Conservation (phyloP, 768 basidiomycete genomes). For the Lentinula lateritia region DNA sequence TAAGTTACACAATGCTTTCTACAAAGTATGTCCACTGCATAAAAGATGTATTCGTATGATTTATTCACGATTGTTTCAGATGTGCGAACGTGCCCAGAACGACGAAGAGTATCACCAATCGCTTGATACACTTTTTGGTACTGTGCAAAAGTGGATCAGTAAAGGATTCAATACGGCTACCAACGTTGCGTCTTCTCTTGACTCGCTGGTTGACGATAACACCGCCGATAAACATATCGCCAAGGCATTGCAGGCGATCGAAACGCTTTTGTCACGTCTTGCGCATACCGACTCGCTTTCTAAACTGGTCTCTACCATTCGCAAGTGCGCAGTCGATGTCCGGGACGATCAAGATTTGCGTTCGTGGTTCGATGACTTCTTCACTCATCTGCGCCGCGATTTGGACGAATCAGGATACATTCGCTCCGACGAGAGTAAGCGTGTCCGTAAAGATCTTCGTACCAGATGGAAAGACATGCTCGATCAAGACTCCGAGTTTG, state of each 20-base stretch:
- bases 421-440: slow-evolving; percentile 40
- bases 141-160: slow-evolving; percentile 54
- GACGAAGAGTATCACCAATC: slow-evolving; percentile 55
- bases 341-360: slow-evolving; percentile 49
- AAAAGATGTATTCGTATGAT: background rate
- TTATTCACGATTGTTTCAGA: slow-evolving; percentile 25
- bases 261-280: slow-evolving; percentile 45
- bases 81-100: slow-evolving; percentile 58
- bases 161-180: slow-evolving; percentile 44
- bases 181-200: slow-evolving; percentile 39
- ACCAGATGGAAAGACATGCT: slow-evolving; percentile 45
- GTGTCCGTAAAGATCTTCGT: slow-evolving; percentile 38
- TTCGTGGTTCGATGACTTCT: slow-evolving; percentile 49
- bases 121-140: slow-evolving; percentile 50
- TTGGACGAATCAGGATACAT: slow-evolving; percentile 49
- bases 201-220: slow-evolving; percentile 55
- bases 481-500: slow-evolving; percentile 35
- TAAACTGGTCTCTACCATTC: slow-evolving; percentile 35
- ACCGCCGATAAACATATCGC: slow-evolving; percentile 58
- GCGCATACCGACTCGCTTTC: slow-evolving; percentile 44
- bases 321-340: slow-evolving; percentile 40
- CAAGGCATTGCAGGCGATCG: slow-evolving; percentile 44
- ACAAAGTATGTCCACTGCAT: slow-evolving; percentile 32
- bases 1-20: slow-evolving; percentile 46
- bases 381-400: slow-evolving; percentile 37